These are phyloP conservation scores for Penicillium dipodomyicola DNA, from an alignment of 495 filamentous ascomycete genomes.

Conservation along the genomic window DNA sequence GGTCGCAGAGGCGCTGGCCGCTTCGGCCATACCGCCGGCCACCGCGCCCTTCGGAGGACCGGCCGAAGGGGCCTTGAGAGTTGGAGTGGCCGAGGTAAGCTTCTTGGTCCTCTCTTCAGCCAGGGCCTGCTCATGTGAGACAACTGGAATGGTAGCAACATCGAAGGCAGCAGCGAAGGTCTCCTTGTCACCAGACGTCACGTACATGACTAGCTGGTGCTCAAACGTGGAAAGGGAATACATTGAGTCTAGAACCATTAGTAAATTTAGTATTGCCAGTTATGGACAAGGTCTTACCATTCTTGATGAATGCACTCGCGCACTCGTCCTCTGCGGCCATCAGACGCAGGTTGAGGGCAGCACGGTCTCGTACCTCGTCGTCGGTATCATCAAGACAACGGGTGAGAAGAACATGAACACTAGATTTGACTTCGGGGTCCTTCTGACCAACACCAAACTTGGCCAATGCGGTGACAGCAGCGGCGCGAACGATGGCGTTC, in stretches of 20 bases:
- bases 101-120: slow-evolving; percentile 98
- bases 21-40: slow-evolving; percentile 64
- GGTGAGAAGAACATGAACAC: slow-evolving; percentile 87
- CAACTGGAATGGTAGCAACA: slow-evolving; percentile 84
- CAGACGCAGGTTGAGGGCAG: slow-evolving; percentile 84
- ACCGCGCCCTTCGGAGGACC: slow-evolving; percentile 73
- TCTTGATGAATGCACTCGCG: slow-evolving; percentile 83
- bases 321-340: slow-evolving; percentile 84
- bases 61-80: slow-evolving; percentile 87
- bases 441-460: slow-evolving; percentile 98
- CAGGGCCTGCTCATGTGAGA: slow-evolving; percentile 91
- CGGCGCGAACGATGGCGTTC: slow-evolving; percentile 93
- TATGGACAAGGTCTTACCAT: slow-evolving; percentile 55
- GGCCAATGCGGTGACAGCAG: slow-evolving; percentile 90
- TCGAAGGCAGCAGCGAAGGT: slow-evolving; percentile 87
- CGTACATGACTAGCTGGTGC: slow-evolving; percentile 96
- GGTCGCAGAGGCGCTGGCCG: slow-evolving; percentile 70
- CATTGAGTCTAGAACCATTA: slow-evolving; percentile 52
- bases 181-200: slow-evolving; percentile 81
- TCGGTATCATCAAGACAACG: slow-evolving; percentile 95
- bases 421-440: slow-evolving; percentile 93
- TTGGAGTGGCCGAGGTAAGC: slow-evolving; percentile 85
- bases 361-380: slow-evolving; percentile 95
- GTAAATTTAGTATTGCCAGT: slow-evolving; percentile 7
- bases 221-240: slow-evolving; percentile 95